phyloP scores from a whole-genome alignment of 345 rosid species.

The Syzygium oleosum region DNA sequence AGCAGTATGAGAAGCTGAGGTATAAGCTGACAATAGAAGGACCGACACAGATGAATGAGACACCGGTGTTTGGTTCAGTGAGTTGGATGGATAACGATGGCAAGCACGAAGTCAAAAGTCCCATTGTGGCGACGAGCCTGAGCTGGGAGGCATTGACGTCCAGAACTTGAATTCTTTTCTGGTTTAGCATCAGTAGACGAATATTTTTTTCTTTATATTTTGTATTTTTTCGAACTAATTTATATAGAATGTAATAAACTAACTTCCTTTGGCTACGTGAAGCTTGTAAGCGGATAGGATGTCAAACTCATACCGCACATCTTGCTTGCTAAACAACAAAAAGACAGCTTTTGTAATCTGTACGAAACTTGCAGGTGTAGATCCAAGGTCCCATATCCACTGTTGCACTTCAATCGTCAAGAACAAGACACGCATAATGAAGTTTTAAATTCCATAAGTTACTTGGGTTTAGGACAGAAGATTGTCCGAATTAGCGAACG shows the following conservation, averaged over 20 bases:
- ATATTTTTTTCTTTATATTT: background rate
- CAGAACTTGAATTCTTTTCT: background rate
- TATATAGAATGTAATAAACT: background rate
- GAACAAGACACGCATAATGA: background rate
- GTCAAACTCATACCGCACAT: background rate
- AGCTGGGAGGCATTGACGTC: background rate
- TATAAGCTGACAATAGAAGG: constrained; percentile 34
- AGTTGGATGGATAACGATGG: constrained; percentile 35
- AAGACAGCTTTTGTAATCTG: background rate
- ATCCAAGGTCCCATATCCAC: background rate
- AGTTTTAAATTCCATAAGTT: background rate
- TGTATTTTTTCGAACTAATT: background rate
- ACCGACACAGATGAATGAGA: background rate
- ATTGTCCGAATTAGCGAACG: background rate
- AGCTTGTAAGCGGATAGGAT: background rate
- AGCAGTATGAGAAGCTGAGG: constrained; percentile 27
- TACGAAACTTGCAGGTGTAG: background rate
- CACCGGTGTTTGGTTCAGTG: constrained; percentile 24
- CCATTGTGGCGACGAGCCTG: constrained; percentile 25
- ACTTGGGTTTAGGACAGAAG: background rate
- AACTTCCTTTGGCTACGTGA: background rate
- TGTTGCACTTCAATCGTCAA: background rate
- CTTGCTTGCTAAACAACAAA: background rate
- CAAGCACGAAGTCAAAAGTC: constrained; percentile 36
- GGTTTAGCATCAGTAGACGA: background rate